phyloP scores from a whole-genome alignment of 305 asterid species.

The Petunia hybrid region DNA sequence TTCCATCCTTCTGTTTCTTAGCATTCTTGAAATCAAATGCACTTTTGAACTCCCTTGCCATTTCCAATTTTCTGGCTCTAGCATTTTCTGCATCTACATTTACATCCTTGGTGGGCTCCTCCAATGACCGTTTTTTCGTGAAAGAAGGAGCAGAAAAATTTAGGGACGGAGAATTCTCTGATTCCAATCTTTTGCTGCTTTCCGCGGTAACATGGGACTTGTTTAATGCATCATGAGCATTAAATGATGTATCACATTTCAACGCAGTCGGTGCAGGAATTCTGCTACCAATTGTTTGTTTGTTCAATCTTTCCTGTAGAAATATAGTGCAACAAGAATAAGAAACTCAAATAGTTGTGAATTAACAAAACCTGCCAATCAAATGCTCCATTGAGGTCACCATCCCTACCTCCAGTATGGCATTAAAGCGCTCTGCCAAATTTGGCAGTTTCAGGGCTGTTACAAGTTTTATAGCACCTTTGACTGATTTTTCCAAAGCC shows the following conservation, averaged over 20 bases:
- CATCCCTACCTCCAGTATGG: conserved; percentile 74
- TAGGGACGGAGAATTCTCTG: conserved; percentile 42
- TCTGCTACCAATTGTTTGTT: conserved; percentile 48
- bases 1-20: conserved; percentile 21
- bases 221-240: conserved; percentile 41
- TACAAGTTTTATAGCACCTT: conserved; percentile 96
- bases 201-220: conserved; percentile 47
- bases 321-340: conserved; percentile 12
- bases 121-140: conserved; percentile 44
- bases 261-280: conserved; percentile 32
- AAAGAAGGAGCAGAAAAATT: conserved; percentile 45
- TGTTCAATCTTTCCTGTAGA: conserved; percentile 74
- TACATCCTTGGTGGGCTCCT: conserved; percentile 48
- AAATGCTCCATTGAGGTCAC: neutral
- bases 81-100: conserved; percentile 44
- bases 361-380: neutral
- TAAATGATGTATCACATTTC: conserved; percentile 38
- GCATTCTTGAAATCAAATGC: conserved; percentile 38
- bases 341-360: neutral
- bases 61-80: conserved; percentile 40
- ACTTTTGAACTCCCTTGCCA: conserved; percentile 47
- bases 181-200: conserved; percentile 48
- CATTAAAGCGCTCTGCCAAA: conserved; percentile 92
- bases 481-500: conserved; percentile 81
- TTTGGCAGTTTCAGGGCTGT: conserved; percentile 92